Percentiles rank a stretch among this genome's conserved stretches.
Evolutionary conservation across 345 rosid species (phyloP).

Genomic region (Syzygium grande): DNA sequence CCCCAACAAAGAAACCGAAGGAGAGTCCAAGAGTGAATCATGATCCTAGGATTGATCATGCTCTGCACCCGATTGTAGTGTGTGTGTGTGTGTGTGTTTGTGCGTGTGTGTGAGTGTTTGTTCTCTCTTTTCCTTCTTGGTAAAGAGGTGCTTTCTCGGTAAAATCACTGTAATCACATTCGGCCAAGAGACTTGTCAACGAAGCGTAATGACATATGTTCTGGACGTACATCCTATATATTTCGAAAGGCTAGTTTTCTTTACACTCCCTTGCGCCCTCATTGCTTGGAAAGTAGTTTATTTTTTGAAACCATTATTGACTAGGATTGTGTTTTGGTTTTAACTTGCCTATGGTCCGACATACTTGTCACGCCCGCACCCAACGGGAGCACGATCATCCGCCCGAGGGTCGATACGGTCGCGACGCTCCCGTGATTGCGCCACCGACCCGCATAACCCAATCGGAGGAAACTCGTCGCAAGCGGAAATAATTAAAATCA

Average conservation of each 20-base stretch:
- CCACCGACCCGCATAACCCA: too few species aligned
- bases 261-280: not conserved
- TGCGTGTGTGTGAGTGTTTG: too few species aligned
- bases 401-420: too few species aligned
- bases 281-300: not conserved
- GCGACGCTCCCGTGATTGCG: too few species aligned
- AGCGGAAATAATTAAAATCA: too few species aligned
- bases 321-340: not conserved
- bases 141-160: not conserved
- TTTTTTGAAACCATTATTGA: not conserved
- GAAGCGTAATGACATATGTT: not conserved
- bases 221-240: not conserved
- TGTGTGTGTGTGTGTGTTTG: rapidly evolving
- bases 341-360: not conserved
- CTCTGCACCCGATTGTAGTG: not conserved
- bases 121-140: not conserved
- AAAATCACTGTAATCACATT: not conserved
- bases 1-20: not conserved
- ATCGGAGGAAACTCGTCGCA: too few species aligned
- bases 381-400: too few species aligned
- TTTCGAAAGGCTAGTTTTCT: not conserved
- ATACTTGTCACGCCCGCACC: too few species aligned
- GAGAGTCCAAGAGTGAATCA: not conserved
- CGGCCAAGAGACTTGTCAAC: not conserved
- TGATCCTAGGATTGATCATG: not conserved